Percentiles rank a stretch among this genome's conserved stretches.
Evolutionary conservation across 2,329 filamentous ascomycete species (phyloP).

Genomic region (Phyllachora maydis): DNA sequence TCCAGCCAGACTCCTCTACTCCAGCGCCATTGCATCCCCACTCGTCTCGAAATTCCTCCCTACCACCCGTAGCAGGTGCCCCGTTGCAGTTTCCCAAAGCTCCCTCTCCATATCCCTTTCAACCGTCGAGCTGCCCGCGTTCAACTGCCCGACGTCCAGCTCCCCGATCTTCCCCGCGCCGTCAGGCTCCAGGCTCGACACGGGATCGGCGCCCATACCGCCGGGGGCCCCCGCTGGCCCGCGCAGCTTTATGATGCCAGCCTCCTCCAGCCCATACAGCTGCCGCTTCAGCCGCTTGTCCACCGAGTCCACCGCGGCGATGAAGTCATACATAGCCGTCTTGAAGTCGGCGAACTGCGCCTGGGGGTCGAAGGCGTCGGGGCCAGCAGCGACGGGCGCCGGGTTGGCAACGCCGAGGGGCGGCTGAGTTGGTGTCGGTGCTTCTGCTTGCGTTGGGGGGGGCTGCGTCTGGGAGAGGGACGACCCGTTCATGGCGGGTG

Average conservation of each 20-base stretch:
- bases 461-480: too few relatives aligned
- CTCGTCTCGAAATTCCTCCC: too few relatives aligned
- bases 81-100: constrained; percentile 43
- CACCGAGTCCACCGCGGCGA: constrained; percentile 51
- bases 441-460: too few relatives aligned
- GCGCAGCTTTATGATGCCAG: constrained; percentile 41
- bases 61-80: too few relatives aligned
- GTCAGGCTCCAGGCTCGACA: constrained; percentile 27
- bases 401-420: too few relatives aligned
- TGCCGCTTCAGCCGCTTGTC: constrained; percentile 57
- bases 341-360: constrained; percentile 36
- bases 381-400: constrained; percentile 1
- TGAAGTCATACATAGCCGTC: constrained; percentile 42
- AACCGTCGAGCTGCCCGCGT: constrained; percentile 65
- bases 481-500: too few relatives aligned
- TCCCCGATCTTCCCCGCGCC: constrained; percentile 32
- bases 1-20: too few relatives aligned
- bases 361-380: constrained; percentile 14
- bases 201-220: constrained; percentile 4
- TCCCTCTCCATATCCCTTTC: constrained; percentile 71
- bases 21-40: too few relatives aligned
- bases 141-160: constrained; percentile 76
- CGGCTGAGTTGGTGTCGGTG: too few relatives aligned
- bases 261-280: constrained; percentile 65
- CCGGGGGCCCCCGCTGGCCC: constrained; percentile 1